Evolutionary conservation across 495 filamentous ascomycete genomes (phyloP).

Genomic region (Penicillium diatomitis): DNA sequence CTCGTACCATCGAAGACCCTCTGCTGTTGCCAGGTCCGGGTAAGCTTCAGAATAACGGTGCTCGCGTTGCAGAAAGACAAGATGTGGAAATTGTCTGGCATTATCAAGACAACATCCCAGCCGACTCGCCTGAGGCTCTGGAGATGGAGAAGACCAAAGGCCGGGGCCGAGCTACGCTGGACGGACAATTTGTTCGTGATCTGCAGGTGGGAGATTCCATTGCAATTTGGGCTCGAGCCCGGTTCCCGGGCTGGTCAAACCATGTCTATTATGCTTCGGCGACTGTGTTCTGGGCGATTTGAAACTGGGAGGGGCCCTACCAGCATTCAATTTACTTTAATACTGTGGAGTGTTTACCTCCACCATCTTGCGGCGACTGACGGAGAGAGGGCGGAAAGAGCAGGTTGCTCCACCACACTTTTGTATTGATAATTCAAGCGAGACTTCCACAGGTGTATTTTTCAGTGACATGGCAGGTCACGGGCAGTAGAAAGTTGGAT

Average conservation of each 20-base stretch:
- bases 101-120: conserved; percentile 35
- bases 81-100: conserved; percentile 50
- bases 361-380: neutral
- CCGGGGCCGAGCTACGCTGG: conserved; percentile 44
- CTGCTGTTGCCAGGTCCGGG: conserved; percentile 29
- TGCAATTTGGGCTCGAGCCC: conserved; percentile 53
- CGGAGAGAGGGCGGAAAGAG: no score
- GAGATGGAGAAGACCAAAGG: conserved; percentile 31
- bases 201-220: conserved; percentile 56
- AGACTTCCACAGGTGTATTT: no score
- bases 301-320: conserved; percentile 1
- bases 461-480: no score
- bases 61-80: conserved; percentile 20
- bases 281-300: conserved; percentile 57
- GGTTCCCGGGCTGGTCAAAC: conserved; percentile 57
- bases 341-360: neutral
- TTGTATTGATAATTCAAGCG: no score
- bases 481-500: no score
- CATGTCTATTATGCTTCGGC: conserved; percentile 46
- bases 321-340: no score
- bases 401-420: no score
- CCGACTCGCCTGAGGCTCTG: conserved; percentile 36
- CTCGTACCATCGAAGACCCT: conserved; percentile 23
- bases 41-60: conserved; percentile 47
- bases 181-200: conserved; percentile 46